Evolutionary conservation across 768 basidiomycete genomes (phyloP), one percentile per base, ranked within the genome.

Genomic region (Calvatia gigantea): DNA sequence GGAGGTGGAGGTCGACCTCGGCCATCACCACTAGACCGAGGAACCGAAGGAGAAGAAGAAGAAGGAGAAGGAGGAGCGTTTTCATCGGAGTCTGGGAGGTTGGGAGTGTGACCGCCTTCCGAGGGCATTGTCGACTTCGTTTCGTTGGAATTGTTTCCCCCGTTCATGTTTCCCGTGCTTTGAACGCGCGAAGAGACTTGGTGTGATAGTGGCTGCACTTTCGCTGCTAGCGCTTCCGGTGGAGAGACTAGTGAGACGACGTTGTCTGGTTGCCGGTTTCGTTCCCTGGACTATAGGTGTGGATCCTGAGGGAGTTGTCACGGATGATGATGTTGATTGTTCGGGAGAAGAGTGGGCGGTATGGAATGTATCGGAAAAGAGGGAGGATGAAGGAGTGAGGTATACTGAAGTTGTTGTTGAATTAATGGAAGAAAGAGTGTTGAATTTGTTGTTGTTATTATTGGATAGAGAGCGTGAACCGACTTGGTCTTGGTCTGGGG

Each of bases 321-420:
- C 15, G 25, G 51, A 52, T 11, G 39, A 11, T 7, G 58, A 64
- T 0, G 80, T n/a, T n/a, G n/a, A n/a, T n/a, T n/a, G 74, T 50
- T 76, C 73, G 0, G 84, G 84, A 2, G 86, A 85, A 3, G 81
- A 81, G 8, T 80, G 77, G 2, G 87, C 85, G 6, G 85, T 82
- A 17, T 81, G 75, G 58, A 74, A 87, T 2, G 65, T 60, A 64
- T 87, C 84, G 59, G 89, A 85, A 60, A 82, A 86, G 39, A 89
- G 58, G n/a, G 88, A 90, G 0, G 90, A 91, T 0, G 85, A 82
- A 6, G 91, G 89, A 0, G 91, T 92, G 67, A 90, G 86, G 68
- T 86, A 92, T 38, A 84, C 74, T 1, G 86, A 83, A 2, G 82
- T 64, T 1, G 77, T 77, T 0, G 86, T 84, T n/a, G n/a, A n/a